Conservation (phyloP, 139 green algal species). For the Tetradesmus lagerheimii region DNA sequence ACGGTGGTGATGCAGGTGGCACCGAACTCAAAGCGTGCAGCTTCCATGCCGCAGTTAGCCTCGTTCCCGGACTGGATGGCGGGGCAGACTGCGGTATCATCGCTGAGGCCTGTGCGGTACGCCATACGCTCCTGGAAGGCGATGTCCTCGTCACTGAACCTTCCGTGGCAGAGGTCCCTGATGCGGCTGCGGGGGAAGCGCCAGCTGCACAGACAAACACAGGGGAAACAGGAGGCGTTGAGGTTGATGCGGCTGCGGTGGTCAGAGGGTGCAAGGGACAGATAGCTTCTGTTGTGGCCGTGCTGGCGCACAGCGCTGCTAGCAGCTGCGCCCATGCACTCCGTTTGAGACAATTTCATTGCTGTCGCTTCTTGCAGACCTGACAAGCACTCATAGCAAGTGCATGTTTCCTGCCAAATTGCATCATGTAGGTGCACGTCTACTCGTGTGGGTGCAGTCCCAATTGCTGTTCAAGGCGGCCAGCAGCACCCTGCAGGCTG, state of each 20-base stretch:
- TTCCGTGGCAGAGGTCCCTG: neutral
- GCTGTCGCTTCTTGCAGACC: no score
- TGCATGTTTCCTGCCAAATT: no score
- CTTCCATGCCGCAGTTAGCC: conserved; percentile 66
- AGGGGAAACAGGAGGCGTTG: neutral
- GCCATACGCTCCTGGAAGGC: conserved; percentile 94
- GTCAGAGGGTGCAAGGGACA: no score
- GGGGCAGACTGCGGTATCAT: conserved; percentile 74
- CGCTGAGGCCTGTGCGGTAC: conserved; percentile 84
- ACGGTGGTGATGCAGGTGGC: conserved; percentile 69
- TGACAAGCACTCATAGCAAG: no score
- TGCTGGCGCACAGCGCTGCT: no score
- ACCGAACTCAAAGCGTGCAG: conserved; percentile 88
- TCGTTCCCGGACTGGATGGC: neutral
- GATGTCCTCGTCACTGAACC: conserved; percentile 80
- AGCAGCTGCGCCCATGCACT: no score
- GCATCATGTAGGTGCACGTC: no score
- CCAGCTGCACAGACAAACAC: conserved; percentile 1
- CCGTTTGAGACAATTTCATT: no score
- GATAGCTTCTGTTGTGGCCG: no score
- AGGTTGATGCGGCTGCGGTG: no score
- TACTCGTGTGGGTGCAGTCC: neutral
- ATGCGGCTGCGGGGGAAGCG: neutral
- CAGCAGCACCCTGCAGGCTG: no score
- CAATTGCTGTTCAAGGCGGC: no score